phyloP scores from a whole-genome alignment of 75 land plant species.

The Azolla pinnata region DNA sequence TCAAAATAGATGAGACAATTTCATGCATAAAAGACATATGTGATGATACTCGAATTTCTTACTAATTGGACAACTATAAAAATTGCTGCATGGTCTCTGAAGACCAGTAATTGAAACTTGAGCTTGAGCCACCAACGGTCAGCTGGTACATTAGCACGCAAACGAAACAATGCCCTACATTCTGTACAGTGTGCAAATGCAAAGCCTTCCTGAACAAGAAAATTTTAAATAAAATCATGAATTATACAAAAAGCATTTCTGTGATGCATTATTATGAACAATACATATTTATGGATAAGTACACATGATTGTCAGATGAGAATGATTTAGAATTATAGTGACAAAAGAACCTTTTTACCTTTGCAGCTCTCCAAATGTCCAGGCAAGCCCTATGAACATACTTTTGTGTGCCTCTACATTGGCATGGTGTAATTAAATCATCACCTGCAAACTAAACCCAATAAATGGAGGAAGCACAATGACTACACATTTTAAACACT shows the following conservation, averaged over 20 bases:
- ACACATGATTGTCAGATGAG: not conserved
- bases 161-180: slow-evolving; percentile 62
- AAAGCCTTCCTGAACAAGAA: slow-evolving; percentile 70
- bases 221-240: not conserved
- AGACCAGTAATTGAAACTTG: slow-evolving; percentile 79
- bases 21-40: too few species aligned
- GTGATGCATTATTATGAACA: too few species aligned
- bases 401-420: slow-evolving; percentile 90
- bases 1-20: too few species aligned
- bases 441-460: slow-evolving; percentile 41
- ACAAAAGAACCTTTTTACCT: slow-evolving; percentile 27
- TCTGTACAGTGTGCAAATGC: slow-evolving; percentile 97
- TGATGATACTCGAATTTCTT: slow-evolving; percentile 12
- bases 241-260: not conserved
- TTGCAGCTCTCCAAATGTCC: slow-evolving; percentile 92
- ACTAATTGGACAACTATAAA: slow-evolving; percentile 82
- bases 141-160: slow-evolving; percentile 84
- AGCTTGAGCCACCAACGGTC: slow-evolving; percentile 91
- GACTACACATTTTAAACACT: not conserved
- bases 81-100: slow-evolving; percentile 72
- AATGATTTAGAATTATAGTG: not conserved
- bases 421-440: slow-evolving; percentile 83
- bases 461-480: not conserved
- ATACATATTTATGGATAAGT: not conserved
- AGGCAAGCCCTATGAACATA: slow-evolving; percentile 92